Evolutionary conservation across 2,329 filamentous ascomycete genomes (phyloP).

Genomic region (Epichloe amarillans): DNA sequence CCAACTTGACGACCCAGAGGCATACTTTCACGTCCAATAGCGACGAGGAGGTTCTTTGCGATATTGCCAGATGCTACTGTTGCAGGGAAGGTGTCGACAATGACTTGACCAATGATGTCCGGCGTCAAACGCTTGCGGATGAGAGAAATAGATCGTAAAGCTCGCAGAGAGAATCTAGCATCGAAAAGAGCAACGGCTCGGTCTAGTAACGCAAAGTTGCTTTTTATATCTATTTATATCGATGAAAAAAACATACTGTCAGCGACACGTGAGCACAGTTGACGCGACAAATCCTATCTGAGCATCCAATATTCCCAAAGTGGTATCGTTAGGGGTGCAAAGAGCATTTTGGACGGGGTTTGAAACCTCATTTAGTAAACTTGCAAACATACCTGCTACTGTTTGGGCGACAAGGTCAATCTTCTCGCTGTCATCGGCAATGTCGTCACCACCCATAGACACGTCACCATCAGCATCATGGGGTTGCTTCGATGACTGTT

Average conservation of each 20-base stretch:
- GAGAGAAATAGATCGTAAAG: constrained; percentile 87
- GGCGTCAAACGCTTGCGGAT: constrained; percentile 82
- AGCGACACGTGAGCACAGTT: neutral
- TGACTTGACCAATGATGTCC: constrained; percentile 67
- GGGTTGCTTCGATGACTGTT: constrained; percentile 41
- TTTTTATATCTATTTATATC: constrained; percentile 64
- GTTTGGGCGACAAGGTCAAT: constrained; percentile 48
- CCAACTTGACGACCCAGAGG: constrained; percentile 44
- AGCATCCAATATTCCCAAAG: neutral
- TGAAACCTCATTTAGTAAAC: neutral
- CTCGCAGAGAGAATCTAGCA: constrained; percentile 84
- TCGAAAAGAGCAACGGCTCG: constrained; percentile 89
- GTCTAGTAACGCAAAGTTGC: constrained; percentile 83
- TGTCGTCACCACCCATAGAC: constrained; percentile 51
- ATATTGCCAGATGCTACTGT: constrained; percentile 46
- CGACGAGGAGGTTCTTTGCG: constrained; percentile 56
- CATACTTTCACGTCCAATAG: constrained; percentile 53
- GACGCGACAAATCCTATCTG: neutral
- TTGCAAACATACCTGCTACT: constrained; percentile 38
- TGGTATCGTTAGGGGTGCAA: neutral
- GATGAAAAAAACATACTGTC: constrained; percentile 7
- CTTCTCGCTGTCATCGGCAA: constrained; percentile 40
- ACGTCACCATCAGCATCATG: constrained; percentile 56
- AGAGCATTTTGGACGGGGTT: neutral
- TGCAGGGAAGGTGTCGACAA: constrained; percentile 65